Evolutionary conservation across 2,329 filamentous ascomycete species (phyloP).

Genomic region (Pyrenochaeta sp.): DNA sequence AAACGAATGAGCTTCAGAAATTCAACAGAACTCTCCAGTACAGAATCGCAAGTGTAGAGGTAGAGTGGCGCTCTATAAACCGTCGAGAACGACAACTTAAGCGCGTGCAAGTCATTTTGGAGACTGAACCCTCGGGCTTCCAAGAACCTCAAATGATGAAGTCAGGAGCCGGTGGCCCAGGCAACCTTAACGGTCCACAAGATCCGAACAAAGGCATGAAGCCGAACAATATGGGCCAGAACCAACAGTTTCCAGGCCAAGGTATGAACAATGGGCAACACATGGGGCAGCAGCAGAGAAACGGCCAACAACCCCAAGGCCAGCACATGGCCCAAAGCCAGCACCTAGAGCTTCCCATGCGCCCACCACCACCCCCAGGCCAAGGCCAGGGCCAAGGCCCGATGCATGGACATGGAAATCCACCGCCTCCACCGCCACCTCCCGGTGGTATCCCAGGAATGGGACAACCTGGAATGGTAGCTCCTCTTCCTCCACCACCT

Average conservation of each 20-base stretch:
- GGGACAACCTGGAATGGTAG: not conserved
- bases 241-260: conserved; percentile 9
- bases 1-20: conserved; percentile 33
- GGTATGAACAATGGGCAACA: conserved; percentile 5
- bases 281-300: conserved; percentile 14
- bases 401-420: conserved; percentile 2
- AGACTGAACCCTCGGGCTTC: conserved; percentile 34
- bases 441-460: not conserved
- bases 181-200: conserved; percentile 2
- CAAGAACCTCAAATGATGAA: conserved; percentile 13
- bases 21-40: conserved; percentile 35
- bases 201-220: conserved; percentile 13
- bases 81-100: conserved; percentile 21
- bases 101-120: conserved; percentile 39
- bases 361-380: conserved; percentile 3
- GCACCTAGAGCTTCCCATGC: conserved; percentile 6
- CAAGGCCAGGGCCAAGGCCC: conserved; percentile 2
- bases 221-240: conserved; percentile 4
- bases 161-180: not conserved
- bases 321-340: conserved; percentile 10
- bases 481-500: conserved; percentile 8
- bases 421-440: conserved; percentile 19
- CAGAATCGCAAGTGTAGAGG: conserved; percentile 37
- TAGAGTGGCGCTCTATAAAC: conserved; percentile 29
- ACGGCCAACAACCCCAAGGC: conserved; percentile 7